Evolutionary conservation across 768 basidiomycete genomes (phyloP), one percentile per base, ranked within the genome.

Genomic region (Russula sp.): DNA sequence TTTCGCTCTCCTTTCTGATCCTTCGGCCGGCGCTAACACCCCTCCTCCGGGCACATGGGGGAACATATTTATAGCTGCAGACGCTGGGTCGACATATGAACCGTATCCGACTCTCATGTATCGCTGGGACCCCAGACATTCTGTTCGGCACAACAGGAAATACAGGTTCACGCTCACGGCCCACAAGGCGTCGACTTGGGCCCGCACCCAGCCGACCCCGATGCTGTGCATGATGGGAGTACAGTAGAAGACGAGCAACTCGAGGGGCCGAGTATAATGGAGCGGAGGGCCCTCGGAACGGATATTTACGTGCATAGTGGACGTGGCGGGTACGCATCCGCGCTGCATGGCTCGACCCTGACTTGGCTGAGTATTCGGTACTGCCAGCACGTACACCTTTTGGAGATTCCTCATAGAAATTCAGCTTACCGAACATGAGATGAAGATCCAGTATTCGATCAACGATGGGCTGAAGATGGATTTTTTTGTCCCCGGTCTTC

Each of bases 331-430:
- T 82, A 61, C 26, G 69, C 49, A 5, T 36, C 24, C 14, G 13
- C 7, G 11, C 18, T 32, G 32, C 34, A 11, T n/a, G 7, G 2
- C 22, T n/a, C 8, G 5, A 53, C 10, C 18, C 32, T 0, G 2
- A 32, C 16, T 32, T 26, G 28, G 18, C 30, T 44, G 28, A 22
- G 30, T 34, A 20, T 11, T 14, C 24, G 30, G n/a, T 32, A 16
- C 32, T 36, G 54, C 34, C 64, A 95, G 94, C 5, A 88, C 89
- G 0, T 94, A 84, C 72, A 92, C 92, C 1, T 99, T 99, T 78
- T 98, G 94, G 90, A 82, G 96, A 59, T 98, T 98, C 77, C 79
- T 87, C 71, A 84, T 98, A 54, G 84, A 87, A 67, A 81, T 99
- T 60, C 93, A 92, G 0, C 74, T 98, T 2, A 79, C 81, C 1